Evolutionary conservation across 306 rosid genomes (phyloP).

Genomic region (Pyrus bretschneideri): DNA sequence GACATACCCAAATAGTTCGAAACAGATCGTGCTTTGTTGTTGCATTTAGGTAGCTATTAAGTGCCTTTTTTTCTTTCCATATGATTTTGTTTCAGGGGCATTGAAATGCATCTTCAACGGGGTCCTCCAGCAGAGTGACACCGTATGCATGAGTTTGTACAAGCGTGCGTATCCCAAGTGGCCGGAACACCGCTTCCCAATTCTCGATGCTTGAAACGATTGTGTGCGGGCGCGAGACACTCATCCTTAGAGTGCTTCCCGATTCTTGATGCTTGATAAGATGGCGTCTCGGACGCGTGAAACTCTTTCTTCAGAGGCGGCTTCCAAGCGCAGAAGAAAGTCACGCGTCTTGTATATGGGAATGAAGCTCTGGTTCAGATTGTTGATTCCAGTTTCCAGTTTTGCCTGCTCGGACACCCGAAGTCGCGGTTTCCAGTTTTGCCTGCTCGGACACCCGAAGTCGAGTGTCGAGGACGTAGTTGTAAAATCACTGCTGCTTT

Average conservation of each 20-base stretch:
- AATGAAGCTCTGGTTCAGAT: slow-evolving; percentile 95
- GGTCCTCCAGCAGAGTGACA: slow-evolving; percentile 73
- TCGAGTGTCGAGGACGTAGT: neutral
- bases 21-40: neutral
- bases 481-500: neutral
- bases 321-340: slow-evolving; percentile 23
- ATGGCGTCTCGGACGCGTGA: slow-evolving; percentile 10
- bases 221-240: neutral
- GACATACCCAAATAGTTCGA: neutral
- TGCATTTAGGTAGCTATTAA: neutral
- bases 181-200: slow-evolving; percentile 55
- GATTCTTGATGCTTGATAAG: slow-evolving; percentile 31
- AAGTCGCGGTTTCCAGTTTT: slow-evolving; percentile 6
- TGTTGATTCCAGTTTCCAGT: slow-evolving; percentile 6
- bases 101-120: slow-evolving; percentile 85
- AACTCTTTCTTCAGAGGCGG: neutral
- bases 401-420: slow-evolving; percentile 10
- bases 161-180: slow-evolving; percentile 93
- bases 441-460: slow-evolving; percentile 4
- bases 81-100: slow-evolving; percentile 40
- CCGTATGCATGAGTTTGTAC: slow-evolving; percentile 72
- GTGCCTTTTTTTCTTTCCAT: neutral
- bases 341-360: slow-evolving; percentile 40
- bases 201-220: slow-evolving; percentile 34
- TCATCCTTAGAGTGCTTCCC: slow-evolving; percentile 33